These are phyloP conservation scores for Coniosporium apollinis DNA, from an alignment of 495 filamentous ascomycete species.

Conservation along the genomic window DNA sequence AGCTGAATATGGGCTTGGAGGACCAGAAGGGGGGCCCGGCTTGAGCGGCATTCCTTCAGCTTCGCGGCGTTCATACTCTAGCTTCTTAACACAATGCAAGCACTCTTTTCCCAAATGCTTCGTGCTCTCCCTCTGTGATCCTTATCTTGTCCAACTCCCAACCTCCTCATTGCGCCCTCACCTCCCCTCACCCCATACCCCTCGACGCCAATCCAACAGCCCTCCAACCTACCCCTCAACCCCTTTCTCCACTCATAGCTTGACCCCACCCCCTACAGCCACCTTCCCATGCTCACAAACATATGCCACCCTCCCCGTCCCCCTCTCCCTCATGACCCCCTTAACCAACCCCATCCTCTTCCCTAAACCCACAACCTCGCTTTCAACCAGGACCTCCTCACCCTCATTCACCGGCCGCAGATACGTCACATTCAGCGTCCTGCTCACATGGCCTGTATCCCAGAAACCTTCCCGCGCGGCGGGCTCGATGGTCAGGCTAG, in stretches of 20 bases:
- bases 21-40: too few species aligned
- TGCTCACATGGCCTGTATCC: conserved; percentile 20
- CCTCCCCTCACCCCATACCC: background rate
- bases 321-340: conserved; percentile 13
- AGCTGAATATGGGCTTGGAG: too few species aligned
- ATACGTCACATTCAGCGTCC: conserved; percentile 23
- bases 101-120: too few species aligned
- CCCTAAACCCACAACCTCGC: conserved; percentile 21
- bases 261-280: conserved; percentile 6
- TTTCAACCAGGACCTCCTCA: conserved; percentile 16
- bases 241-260: background rate
- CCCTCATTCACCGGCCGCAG: conserved; percentile 19
- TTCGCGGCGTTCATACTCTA: too few species aligned
- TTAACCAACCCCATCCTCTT: conserved; percentile 14
- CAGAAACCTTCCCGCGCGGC: conserved; percentile 15
- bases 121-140: too few species aligned
- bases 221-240: background rate
- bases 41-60: too few species aligned
- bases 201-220: background rate
- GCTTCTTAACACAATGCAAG: too few species aligned
- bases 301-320: conserved; percentile 17
- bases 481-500: conserved; percentile 13
- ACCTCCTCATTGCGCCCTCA: conserved; percentile 1
- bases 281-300: conserved; percentile 25
- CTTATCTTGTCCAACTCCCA: too few species aligned